Evolutionary conservation across 192 early-diverging fungal species (phyloP).

Genomic region (Coemansia sp.): DNA sequence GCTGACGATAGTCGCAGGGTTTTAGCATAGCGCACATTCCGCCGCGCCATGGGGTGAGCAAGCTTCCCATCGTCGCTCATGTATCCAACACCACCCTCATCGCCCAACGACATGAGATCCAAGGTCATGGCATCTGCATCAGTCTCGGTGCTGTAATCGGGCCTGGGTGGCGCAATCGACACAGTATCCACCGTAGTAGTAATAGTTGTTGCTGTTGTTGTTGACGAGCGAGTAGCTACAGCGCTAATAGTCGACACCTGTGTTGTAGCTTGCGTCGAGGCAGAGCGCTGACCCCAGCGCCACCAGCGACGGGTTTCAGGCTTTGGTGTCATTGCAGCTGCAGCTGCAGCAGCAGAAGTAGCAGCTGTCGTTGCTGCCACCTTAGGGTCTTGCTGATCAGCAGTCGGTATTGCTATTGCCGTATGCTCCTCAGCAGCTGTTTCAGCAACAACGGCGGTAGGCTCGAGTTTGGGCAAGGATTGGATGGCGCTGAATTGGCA

Average conservation of each 20-base stretch:
- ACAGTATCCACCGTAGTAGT: background rate
- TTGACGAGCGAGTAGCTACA: background rate
- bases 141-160: background rate
- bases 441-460: background rate
- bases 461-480: background rate
- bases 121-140: background rate
- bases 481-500: background rate
- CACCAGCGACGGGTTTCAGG: conserved; percentile 39
- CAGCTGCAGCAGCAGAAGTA: too few species aligned
- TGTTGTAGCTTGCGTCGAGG: conserved; percentile 5
- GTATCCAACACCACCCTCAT: conserved; percentile 26
- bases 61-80: conserved; percentile 36
- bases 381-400: background rate
- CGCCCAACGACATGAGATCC: conserved; percentile 11
- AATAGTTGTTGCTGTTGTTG: background rate
- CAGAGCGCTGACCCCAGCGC: conserved; percentile 33
- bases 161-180: background rate
- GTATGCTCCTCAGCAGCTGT: background rate
- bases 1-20: conserved; percentile 87
- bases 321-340: conserved; percentile 12
- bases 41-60: conserved; percentile 15
- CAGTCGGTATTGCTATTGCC: background rate
- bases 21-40: conserved; percentile 71
- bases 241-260: conserved; percentile 1
- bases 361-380: background rate